Base-by-base conservation (phyloP, 805 yeast genomes). In the Ogataea nakhonphanomensis region DNA sequence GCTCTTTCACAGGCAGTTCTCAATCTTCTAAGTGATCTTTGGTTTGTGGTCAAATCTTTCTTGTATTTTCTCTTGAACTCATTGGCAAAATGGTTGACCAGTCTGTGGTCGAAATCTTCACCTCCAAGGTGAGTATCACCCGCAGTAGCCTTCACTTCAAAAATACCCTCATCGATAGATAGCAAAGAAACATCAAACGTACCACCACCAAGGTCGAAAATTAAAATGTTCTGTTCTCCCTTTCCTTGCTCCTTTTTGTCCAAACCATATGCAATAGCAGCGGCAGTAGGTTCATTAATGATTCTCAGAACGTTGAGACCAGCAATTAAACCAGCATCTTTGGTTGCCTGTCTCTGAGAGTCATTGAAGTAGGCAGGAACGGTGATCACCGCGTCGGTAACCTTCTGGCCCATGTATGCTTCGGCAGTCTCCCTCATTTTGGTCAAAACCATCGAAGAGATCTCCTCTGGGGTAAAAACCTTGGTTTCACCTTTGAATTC, bases 1-100 rank as follows among this genome's bases (percentile, higher is more conserved):
- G 98, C 98, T 70, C 97, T 83, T 78, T 90, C 98, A 74, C 95
- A 88, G 54, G 97, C 96, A 57, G 97, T 90, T 81, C 97, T 85
- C 69, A 90, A 79, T 83, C 97, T 88, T 79, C 97, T 88, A 65
- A 91, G 76, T 49, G 98, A 95, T 78, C 97, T 86, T 76, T 89
- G 96, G 82, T 90, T 89, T 57, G 79, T 54, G 39, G 95, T 78
- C 56, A 91, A 71, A 66, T 91, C 98, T 78, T 87, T 87, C 83
- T 88, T 87, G 81, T 86, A 80, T 80, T 91, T 90, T 78, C 96
- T 84, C 88, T 91, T 89, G 83, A 90, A 91, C 74, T 91, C 97
- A 64, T 80, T 81, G 54, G 85, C 87, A 67, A 90, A 90, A 78
- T 81, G 91, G 77, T 76, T 89, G 57, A 91, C 97, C 65, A 91